A percentile compares a stretch with the other conserved stretches of the same genome.
Evolutionary conservation across 1,284 basidiomycete genomes (phyloP).

Genomic region (Testicularia cyperi): DNA sequence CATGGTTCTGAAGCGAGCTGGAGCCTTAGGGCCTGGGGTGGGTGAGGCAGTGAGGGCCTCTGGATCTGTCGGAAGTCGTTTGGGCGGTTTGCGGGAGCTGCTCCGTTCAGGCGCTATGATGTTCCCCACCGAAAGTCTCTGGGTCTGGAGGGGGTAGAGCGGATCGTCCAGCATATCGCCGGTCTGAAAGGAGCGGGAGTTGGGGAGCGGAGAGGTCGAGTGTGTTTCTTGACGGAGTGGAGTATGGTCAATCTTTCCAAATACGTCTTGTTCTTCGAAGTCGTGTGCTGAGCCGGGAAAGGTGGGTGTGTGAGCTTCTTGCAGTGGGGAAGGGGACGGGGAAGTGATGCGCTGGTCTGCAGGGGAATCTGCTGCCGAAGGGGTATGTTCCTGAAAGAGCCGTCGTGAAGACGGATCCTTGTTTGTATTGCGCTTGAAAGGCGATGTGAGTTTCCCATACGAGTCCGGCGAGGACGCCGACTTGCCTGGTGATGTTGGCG

Average conservation of each 20-base stretch:
- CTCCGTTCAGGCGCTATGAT: constrained; percentile 29
- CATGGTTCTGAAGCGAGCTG: constrained; percentile 5
- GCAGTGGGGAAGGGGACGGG: neutral
- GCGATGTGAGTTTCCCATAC: neutral
- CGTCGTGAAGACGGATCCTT: constrained; percentile 17
- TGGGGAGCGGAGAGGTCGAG: constrained; percentile 32
- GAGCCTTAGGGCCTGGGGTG: constrained; percentile 14
- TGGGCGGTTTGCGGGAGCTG: constrained; percentile 24
- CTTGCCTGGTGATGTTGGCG: constrained; percentile 23
- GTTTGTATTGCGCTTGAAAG: constrained; percentile 1
- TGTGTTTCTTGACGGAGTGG: constrained; percentile 26
- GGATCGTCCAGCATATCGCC: constrained; percentile 31
- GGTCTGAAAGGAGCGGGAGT: constrained; percentile 25
- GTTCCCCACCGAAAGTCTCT: constrained; percentile 22
- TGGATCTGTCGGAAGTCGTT: constrained; percentile 10
- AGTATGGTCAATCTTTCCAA: constrained; percentile 32
- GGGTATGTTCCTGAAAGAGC: constrained; percentile 25
- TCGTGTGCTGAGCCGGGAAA: neutral
- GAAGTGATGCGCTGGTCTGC: constrained; percentile 9
- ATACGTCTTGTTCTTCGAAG: constrained; percentile 18
- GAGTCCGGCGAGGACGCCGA: too few species aligned
- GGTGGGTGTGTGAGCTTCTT: constrained; percentile 13
- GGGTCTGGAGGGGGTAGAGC: constrained; percentile 12
- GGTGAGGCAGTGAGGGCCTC: constrained; percentile 17
- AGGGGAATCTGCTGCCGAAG: neutral